phyloP scores from a whole-genome alignment of 1,139 yeast species.

The Geotrichum siamense region DNA sequence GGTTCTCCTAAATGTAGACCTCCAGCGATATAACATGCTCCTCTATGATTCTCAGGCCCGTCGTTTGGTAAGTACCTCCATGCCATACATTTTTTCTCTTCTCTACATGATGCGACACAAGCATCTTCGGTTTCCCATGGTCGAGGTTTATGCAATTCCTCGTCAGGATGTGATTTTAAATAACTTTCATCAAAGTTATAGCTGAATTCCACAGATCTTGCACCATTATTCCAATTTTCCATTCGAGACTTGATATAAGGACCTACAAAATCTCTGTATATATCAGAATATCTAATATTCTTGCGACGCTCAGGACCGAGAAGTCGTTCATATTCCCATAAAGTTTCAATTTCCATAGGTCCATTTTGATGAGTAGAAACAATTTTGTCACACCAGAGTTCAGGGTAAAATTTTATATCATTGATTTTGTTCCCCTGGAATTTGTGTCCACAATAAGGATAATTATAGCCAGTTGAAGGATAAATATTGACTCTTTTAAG shows the following conservation, averaged over 20 bases:
- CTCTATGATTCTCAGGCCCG: constrained; percentile 4
- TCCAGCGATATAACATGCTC: constrained; percentile 20
- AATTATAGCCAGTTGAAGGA: constrained; percentile 23
- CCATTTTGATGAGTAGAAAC: constrained; percentile 32
- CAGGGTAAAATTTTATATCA: constrained; percentile 20
- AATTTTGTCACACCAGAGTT: constrained; percentile 34
- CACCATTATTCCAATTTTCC: constrained; percentile 30
- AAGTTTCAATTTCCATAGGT: constrained; percentile 31
- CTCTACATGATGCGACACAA: constrained; percentile 27
- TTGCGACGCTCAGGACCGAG: constrained; percentile 26
- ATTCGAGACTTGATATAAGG: constrained; percentile 29
- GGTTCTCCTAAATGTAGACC: constrained; percentile 11
- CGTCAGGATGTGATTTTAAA: constrained; percentile 17
- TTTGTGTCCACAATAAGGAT: constrained; percentile 21
- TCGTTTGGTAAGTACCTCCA: constrained; percentile 24
- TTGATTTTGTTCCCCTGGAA: constrained; percentile 33
- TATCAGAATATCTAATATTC: constrained; percentile 29
- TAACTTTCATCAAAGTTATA: constrained; percentile 17
- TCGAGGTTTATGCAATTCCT: constrained; percentile 18
- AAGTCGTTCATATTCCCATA: constrained; percentile 35
- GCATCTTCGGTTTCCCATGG: constrained; percentile 23
- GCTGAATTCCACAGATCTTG: constrained; percentile 18
- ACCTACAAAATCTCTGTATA: constrained; percentile 32
- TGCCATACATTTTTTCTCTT: constrained; percentile 22
- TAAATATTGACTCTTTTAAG: constrained; percentile 19